Base-by-base conservation (phyloP, 352 stramenopile species). In the Blastocystis hominis region DNA sequence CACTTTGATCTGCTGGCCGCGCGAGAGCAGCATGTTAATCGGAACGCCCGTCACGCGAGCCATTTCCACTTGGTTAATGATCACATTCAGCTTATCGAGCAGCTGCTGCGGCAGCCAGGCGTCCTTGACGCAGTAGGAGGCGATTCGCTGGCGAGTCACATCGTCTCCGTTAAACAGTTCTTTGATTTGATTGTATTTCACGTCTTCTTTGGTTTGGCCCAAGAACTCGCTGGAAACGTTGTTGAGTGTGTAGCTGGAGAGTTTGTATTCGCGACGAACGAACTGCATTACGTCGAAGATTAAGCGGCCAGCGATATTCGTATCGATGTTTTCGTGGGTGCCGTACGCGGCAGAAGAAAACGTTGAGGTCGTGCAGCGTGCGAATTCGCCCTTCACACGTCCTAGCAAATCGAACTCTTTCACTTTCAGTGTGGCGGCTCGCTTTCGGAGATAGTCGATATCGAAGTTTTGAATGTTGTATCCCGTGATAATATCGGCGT, bases 391-490 rank as follows among this genome's bases (percentile, higher is more conserved):
- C 7, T 92, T 92, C 7, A 98, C 91, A 0, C 95, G 91, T 10
- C 95, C 94, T 88, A 97, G 84, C 86, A 88, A 94, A 94, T n/a
- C 66, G 47, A 53, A 70, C 38, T 91, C 89, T 40, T 93, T 90
- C 38, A 96, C 91, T 34, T 92, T 93, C 0, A 98, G 91, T 10
- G 93, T 91, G 75, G 97, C 97, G n/a, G 96, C 97, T 13, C 97
- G 93, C 90, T 98, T 97, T 40, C 99, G 90, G 20, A 99, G 89
- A 90, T 99, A 99, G 17, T 96, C 95, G 53, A 99, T 94, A 90
- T 99, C 97, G 90, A 99, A 99, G 91, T 99, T 99, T 90, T 98
- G 92, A 70, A 98, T 97, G 90, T 98, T 98, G 92, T 98, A 98
- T 24, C 97, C 97, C 38, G 97, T 99, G 86, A 99, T 94, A 76